Evolutionary conservation across 345 rosid species (phyloP), one percentile per base, ranked within the genome.

Genomic region (Nephelium lappaceum): DNA sequence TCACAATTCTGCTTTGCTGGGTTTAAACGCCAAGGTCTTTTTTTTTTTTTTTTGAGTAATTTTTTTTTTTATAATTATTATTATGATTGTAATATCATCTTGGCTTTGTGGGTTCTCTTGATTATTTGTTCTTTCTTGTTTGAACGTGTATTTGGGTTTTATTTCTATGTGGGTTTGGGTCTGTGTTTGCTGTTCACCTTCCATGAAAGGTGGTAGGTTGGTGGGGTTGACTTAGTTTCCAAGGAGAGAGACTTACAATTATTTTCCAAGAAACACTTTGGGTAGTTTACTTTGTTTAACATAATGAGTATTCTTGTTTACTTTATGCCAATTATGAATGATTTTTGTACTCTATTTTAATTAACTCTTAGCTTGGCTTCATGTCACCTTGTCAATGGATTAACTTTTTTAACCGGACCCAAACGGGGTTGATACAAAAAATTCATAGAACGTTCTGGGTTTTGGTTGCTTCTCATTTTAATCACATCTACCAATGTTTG

Each of bases 141-240:
- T 53, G 8, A 53, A n/a, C 16, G 25, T 19, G 11, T 60, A 60
- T 21, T 21, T 60, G 64, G 64, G 64, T 7, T 60, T 57, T 57
- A 7, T n/a, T 57, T 19, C 6, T n/a, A 7, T 2, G 64, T 60
- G 64, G 25, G 18, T 36, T 65, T 63, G 71, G 55, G 19, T 42
- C 57, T 64, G 72, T 77, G 47, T 63, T 58, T 65, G 43, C 69
- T 80, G 58, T 39, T 69, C 72, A 72, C 81, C 63, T 72, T 87
- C 80, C 89, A 87, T 80, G 89, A 88, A 90, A 88, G 93, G 95
- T 89, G 95, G 95, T 88, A 84, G 91, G 86, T 82, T 91, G 88
- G 89, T 87, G 76, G 91, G 83, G 95, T 95, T 93, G 97, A 95
- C 98, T 91, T 90, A 42, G 51, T 82, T 82, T 81, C 47, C 81